phyloP scores from a whole-genome alignment of 1,284 basidiomycete species.

The Pseudomicrostroma phylloplanum region DNA sequence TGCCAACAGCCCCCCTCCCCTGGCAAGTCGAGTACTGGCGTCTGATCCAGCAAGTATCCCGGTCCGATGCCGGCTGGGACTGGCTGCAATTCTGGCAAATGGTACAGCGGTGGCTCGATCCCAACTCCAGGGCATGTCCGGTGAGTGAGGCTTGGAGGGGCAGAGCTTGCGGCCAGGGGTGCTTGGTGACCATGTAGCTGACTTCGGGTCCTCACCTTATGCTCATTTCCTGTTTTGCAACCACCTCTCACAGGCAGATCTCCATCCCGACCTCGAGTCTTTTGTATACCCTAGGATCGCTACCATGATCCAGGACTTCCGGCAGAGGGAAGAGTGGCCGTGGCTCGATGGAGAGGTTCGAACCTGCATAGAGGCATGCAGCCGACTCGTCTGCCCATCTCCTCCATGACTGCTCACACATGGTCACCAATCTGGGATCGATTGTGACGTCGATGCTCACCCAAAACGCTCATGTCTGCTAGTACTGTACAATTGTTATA shows the following conservation, averaged over 20 bases:
- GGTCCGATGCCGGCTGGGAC: slow-evolving; percentile 43
- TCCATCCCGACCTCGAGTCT: neutral
- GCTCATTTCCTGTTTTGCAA: too few relatives aligned
- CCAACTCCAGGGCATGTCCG: neutral
- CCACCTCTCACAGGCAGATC: neutral
- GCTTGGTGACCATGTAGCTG: too few relatives aligned
- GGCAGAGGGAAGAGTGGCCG: neutral
- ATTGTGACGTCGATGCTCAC: too few relatives aligned
- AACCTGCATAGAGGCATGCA: neutral
- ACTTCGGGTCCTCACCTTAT: too few relatives aligned
- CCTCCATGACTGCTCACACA: too few relatives aligned
- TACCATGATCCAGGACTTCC: neutral
- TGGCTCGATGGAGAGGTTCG: neutral
- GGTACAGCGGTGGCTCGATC: slow-evolving; percentile 24
- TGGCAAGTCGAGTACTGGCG: slow-evolving; percentile 32
- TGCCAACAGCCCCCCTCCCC: neutral
- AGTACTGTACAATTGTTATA: too few relatives aligned
- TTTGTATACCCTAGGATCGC: neutral
- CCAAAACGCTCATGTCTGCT: too few relatives aligned
- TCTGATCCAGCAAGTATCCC: slow-evolving; percentile 32
- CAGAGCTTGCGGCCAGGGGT: too few relatives aligned
- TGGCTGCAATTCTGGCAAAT: slow-evolving; percentile 46
- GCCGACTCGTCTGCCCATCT: too few relatives aligned
- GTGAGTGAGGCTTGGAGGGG: too few relatives aligned
- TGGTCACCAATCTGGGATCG: too few relatives aligned